Conservation (phyloP, 805 yeast species). For the Saccharomycopsis fodiens region DNA sequence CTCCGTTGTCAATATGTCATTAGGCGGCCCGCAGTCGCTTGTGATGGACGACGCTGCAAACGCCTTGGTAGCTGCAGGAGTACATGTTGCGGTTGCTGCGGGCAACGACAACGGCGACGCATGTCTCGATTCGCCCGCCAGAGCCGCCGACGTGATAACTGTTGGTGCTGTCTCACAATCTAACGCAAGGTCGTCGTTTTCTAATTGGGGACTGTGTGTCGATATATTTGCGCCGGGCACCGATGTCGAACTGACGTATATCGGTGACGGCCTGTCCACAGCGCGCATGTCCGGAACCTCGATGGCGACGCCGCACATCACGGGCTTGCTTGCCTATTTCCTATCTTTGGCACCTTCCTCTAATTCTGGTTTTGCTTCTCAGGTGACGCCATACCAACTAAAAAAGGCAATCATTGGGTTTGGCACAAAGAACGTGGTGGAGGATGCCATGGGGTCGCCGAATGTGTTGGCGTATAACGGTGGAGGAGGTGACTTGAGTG, state of each 20-base stretch:
- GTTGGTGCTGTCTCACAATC: conserved; percentile 91
- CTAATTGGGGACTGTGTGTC: conserved; percentile 93
- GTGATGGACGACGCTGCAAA: conserved; percentile 82
- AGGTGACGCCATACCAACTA: conserved; percentile 63
- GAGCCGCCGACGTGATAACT: conserved; percentile 76
- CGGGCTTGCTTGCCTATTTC: conserved; percentile 86
- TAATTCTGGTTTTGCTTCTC: conserved; percentile 54
- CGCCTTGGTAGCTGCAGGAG: conserved; percentile 82
- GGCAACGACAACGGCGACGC: conserved; percentile 94
- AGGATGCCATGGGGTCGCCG: conserved; percentile 66
- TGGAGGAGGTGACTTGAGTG: conserved; percentile 64
- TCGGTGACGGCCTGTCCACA: conserved; percentile 67
- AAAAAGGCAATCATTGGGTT: conserved; percentile 68
- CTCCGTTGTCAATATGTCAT: conserved; percentile 85
- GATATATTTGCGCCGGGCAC: conserved; percentile 97
- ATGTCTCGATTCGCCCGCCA: conserved; percentile 86
- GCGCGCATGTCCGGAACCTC: conserved; percentile 92
- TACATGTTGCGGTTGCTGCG: conserved; percentile 93
- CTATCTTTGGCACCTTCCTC: conserved; percentile 77
- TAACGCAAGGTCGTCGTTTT: conserved; percentile 89
- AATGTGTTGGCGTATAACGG: conserved; percentile 74
- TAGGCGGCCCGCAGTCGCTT: conserved; percentile 89
- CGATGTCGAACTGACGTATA: conserved; percentile 75
- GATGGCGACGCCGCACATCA: conserved; percentile 96
- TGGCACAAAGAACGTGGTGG: conserved; percentile 52